Evolutionary conservation across 805 yeast genomes (phyloP), one percentile per base, ranked within the genome.

Genomic region (Sungouiella blattae): DNA sequence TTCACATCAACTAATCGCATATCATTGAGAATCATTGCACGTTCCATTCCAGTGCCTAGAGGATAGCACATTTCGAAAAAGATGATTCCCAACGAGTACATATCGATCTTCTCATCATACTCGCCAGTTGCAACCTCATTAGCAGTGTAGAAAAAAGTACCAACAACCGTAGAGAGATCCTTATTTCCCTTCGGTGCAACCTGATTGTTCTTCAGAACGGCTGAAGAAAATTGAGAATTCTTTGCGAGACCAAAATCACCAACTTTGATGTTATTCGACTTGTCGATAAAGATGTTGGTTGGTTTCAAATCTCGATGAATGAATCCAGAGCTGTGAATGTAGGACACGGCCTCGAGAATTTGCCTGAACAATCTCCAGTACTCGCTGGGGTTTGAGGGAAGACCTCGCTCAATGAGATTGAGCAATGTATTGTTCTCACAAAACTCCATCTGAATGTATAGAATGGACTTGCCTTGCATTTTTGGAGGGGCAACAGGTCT

Each of bases 221-320:
- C 62, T 3, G 64, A 49, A 2, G 64, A 52, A 32, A 64, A 64
- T 21, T 85, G 93, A 1, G 86, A 88, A 53, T 82, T 89, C 46
- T 89, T 88, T 0, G 99, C 99, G 39, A 93, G 72, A 0, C 99
- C 99, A 61, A 93, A 93, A 56, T 93, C 99, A 52, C 98, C 98
- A 27, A 93, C 83, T 56, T 93, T 93, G 39, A 93, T 80, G 52
- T 91, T 88, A 47, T 84, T 80, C 1, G 85, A 76, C 45, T 83
- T 84, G 58, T 93, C 98, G 49, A 93, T 88, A 66, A 93, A 93
- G 55, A 93, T 87, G 56, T 93, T 93, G 74, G 86, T 85, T 1
- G 98, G 98, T 57, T 93, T 93, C 49, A 93, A 70, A 56, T 93
- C 98, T 39, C 98, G 72, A 60, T 93, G 98, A 43, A 93, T 89